Evolutionary conservation across 2,329 filamentous ascomycete genomes (phyloP), one percentile per base, ranked within the genome.

Genomic region (Talaromyces sp.): DNA sequence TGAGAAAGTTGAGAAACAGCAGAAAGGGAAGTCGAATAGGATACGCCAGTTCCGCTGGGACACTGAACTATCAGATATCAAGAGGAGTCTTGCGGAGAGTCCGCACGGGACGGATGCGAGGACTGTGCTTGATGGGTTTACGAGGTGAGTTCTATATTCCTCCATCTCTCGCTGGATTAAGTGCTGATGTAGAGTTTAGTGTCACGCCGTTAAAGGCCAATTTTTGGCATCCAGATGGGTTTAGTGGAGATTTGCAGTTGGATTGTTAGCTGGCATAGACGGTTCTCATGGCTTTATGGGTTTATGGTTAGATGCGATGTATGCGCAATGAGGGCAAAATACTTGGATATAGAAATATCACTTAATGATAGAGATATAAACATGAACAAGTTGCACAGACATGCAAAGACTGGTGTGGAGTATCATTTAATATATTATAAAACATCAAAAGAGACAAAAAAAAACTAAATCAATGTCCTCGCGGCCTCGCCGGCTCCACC

Each of bases 1-100:
- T 35, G 52, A 56, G 31, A 37, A 13, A 15, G n/a, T 37, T 2
- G 11, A 22, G 11, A 22, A 39, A 56, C 52, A 56, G 19, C 31
- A 81, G 67, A 52, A 33, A n/a, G 27, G 35, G 1, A 31, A 31
- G 11, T 22, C 22, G 50, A 41, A 41, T 17, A 49, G 62, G 7
- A 89, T 94, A 77, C 90, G 90, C 73, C 89, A 94, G 77, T 97
- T 96, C 83, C 93, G 93, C 78, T 97, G 93, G 93, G 87, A 90
- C 56, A 92, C 93, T 11, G 86, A 86, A 68, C 91, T 97, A 75
- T 85, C 87, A 33, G 93, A 96, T 77, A 92, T 97, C 33, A 92
- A 93, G 77, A 87, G 90, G 77, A 92, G 89, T 68, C 90, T 97
- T 27, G 88, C 92, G 70, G 85, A 89, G 67, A 87, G 89, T 50